Evolutionary conservation across 225 moss, liverwort and hornwort species (phyloP), one percentile per base, ranked within the genome.

Genomic region (Marchantia polymorpha): DNA sequence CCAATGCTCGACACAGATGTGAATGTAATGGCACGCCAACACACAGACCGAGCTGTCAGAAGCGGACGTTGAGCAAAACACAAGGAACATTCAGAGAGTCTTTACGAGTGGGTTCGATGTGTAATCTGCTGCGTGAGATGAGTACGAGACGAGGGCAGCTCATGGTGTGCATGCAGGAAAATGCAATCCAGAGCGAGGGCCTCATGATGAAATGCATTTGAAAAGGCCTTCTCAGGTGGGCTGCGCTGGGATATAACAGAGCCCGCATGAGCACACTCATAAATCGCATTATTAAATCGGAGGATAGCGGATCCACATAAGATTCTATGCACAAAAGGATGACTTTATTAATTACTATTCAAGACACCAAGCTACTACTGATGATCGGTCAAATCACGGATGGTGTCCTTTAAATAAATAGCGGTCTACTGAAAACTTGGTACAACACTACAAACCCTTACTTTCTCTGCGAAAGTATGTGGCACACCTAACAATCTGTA

Each of bases 361-460:
- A 48, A 77, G 63, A 63, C 23, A 64, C 63, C 49, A 65, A 77
- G 77, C 60, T 25, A 77, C 77, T 46, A 48, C 25, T 77, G 49
- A 46, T 77, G 64, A 73, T 73, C n/a, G n/a, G 60, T 47, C 46
- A 10, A 61, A 39, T 64, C 46, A 77, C 64, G 26, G 65, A 31
- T 23, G 63, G 25, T 22, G 23, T 49, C 64, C 50, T 13, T 0
- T 64, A 64, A 64, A 77, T 48, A 77, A 73, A 77, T 64, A 63
- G 53, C 23, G 60, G 19, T 64, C 6, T 54, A 19, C 22, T n/a
- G 23, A 53, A 50, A 73, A 73, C 53, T 55, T 50, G 64, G 46
- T 65, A 50, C 39, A 77, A 22, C 39, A 27, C 26, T 46, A 4
- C 50, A 61, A 20, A 77, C 64, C 77, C 8, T 77, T 22, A 25